Conservation (phyloP, 2,329 filamentous ascomycete genomes). For the Colletotrichum sp. region DNA sequence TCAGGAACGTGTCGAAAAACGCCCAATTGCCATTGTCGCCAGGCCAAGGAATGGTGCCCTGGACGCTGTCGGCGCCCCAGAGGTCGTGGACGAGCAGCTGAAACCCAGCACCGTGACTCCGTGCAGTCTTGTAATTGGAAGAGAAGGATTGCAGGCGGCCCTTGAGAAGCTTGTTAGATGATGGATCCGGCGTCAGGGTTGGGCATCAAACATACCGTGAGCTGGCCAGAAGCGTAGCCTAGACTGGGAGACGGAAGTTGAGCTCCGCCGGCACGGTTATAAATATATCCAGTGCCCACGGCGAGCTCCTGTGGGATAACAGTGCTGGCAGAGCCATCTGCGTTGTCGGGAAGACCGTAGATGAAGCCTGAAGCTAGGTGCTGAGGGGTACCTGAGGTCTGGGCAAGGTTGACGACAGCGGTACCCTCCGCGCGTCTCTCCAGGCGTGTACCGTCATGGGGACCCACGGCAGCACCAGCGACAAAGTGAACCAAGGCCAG, state of each 20-base stretch:
- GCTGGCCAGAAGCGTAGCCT: background rate
- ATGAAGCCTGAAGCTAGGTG: background rate
- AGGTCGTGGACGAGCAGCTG: constrained; percentile 6
- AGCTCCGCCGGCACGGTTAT: background rate
- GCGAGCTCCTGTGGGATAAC: background rate
- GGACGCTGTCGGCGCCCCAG: constrained; percentile 15
- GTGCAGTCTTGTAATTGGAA: background rate
- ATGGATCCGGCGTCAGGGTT: background rate
- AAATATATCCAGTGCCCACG: background rate
- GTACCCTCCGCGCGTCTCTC: background rate
- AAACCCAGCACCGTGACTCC: background rate
- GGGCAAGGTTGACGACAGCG: background rate
- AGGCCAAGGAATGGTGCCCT: constrained; percentile 6
- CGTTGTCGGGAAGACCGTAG: background rate
- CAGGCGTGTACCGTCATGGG: background rate
- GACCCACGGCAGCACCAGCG: background rate
- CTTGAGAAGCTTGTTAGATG: background rate
- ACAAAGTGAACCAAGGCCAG: background rate
- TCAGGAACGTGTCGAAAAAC: constrained; percentile 3
- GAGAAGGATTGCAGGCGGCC: background rate
- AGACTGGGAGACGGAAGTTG: background rate
- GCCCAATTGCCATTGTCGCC: constrained; percentile 17
- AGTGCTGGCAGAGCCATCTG: background rate
- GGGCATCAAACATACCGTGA: background rate
- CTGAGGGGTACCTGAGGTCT: background rate